Evolutionary conservation across 768 basidiomycete genomes (phyloP).

Genomic region (Paxillus rubicundulus): DNA sequence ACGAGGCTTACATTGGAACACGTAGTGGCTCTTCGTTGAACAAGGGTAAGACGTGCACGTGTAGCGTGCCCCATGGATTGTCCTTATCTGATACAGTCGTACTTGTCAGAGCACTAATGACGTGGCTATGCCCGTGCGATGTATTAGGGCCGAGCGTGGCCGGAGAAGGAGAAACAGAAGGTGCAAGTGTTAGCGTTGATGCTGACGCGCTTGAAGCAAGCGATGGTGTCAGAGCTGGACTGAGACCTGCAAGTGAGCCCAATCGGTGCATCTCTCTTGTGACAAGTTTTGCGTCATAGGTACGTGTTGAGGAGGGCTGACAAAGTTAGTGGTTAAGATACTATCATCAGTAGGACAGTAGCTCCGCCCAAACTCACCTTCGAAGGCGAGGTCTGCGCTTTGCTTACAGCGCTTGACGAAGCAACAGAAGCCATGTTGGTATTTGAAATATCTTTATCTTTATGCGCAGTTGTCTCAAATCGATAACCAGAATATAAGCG

Average conservation of each 20-base stretch:
- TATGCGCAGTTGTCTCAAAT: conserved; percentile 31
- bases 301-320: conserved; percentile 60
- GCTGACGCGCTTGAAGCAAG: conserved; percentile 47
- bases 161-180: conserved; percentile 38
- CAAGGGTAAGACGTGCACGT: conserved; percentile 84
- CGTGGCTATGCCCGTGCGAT: conserved; percentile 29
- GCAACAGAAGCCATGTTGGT: conserved; percentile 27
- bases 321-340: conserved; percentile 8
- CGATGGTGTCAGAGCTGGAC: conserved; percentile 40
- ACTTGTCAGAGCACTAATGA: conserved; percentile 17
- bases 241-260: conserved; percentile 56
- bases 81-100: conserved; percentile 46
- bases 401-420: conserved; percentile 26
- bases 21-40: conserved; percentile 90
- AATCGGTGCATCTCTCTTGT: conserved; percentile 85
- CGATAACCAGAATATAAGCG: conserved; percentile 39
- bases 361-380: conserved; percentile 31
- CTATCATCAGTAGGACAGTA: conserved; percentile 4
- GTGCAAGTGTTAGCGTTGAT: conserved; percentile 42
- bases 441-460: conserved; percentile 13
- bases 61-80: conserved; percentile 77
- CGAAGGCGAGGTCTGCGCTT: conserved; percentile 32
- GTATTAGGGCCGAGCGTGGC: conserved; percentile 28
- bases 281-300: conserved; percentile 78
- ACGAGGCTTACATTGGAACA: conserved; percentile 66